phyloP scores from a whole-genome alignment of 768 basidiomycete genomes.

The Pulveroboletus sp. region DNA sequence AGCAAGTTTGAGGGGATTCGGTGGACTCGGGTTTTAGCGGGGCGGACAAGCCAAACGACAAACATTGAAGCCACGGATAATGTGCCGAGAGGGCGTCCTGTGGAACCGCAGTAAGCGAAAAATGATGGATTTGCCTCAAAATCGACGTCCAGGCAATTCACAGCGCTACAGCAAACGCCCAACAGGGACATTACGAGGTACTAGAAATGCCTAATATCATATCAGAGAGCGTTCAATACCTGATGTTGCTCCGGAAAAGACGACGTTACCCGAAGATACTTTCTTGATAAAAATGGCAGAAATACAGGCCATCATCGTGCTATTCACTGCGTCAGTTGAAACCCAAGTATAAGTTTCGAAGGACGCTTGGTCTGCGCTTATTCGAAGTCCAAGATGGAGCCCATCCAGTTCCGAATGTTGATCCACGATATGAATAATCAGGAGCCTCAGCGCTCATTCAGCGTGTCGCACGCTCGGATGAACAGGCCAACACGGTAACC shows the following conservation, averaged over 20 bases:
- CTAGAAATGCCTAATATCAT: neutral
- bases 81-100: neutral
- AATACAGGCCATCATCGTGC: neutral
- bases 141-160: neutral
- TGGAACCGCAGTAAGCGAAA: neutral
- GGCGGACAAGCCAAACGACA: neutral
- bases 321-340: too few species aligned
- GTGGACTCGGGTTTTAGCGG: neutral
- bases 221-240: too few species aligned
- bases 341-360: neutral
- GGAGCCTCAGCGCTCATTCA: neutral
- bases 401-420: neutral
- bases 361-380: neutral
- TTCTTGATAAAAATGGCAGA: neutral
- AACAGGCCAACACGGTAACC: neutral
- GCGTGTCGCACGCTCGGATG: neutral
- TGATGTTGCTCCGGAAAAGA: neutral
- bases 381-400: neutral
- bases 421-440: neutral
- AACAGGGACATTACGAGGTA: neutral
- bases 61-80: conserved; percentile 11
- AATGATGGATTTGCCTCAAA: neutral
- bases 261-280: neutral
- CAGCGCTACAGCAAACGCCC: conserved; percentile 2
- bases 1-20: neutral